Percentiles rank a stretch among this genome's conserved stretches.
phyloP scores from a whole-genome alignment of 2,329 filamentous ascomycete species.

The Colletotrichum sojae region DNA sequence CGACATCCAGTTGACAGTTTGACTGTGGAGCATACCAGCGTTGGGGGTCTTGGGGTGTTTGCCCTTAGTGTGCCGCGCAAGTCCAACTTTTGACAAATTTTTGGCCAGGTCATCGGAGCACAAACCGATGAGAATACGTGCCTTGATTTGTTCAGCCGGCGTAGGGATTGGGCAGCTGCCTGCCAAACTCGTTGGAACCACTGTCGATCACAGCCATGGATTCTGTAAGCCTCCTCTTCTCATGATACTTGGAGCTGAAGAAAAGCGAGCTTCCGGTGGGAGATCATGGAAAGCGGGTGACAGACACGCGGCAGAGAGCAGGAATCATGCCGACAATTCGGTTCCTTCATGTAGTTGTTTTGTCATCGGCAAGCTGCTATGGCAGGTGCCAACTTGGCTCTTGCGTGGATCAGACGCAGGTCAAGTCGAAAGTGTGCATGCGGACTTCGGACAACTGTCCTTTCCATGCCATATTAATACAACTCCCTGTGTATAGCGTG shows the following conservation, averaged over 20 bases:
- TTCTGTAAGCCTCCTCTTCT: no score
- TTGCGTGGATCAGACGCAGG: slow-evolving; percentile 35
- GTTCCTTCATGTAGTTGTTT: no score
- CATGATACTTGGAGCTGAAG: no score
- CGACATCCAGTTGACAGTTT: slow-evolving; percentile 27
- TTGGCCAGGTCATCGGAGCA: slow-evolving; percentile 27
- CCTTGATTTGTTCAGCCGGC: slow-evolving; percentile 18
- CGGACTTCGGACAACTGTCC: slow-evolving; percentile 8
- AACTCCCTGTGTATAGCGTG: not conserved
- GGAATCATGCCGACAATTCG: not conserved
- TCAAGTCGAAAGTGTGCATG: slow-evolving; percentile 10
- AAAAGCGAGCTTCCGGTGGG: no score
- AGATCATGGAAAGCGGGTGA: not conserved
- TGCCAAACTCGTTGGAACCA: slow-evolving; percentile 5
- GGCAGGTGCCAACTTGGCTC: slow-evolving; percentile 21
- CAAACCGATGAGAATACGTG: slow-evolving; percentile 19
- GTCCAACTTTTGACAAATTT: not conserved
- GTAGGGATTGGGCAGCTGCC: not conserved
- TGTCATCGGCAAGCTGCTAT: not conserved
- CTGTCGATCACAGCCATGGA: slow-evolving; percentile 30
- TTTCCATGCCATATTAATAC: not conserved
- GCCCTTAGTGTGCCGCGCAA: slow-evolving; percentile 29
- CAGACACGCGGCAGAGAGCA: not conserved
- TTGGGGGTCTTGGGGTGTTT: slow-evolving; percentile 32
- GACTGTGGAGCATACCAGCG: slow-evolving; percentile 21